phyloP scores from a whole-genome alignment of 108 stramenopile species.

The Cyclotella distinguenda region DNA sequence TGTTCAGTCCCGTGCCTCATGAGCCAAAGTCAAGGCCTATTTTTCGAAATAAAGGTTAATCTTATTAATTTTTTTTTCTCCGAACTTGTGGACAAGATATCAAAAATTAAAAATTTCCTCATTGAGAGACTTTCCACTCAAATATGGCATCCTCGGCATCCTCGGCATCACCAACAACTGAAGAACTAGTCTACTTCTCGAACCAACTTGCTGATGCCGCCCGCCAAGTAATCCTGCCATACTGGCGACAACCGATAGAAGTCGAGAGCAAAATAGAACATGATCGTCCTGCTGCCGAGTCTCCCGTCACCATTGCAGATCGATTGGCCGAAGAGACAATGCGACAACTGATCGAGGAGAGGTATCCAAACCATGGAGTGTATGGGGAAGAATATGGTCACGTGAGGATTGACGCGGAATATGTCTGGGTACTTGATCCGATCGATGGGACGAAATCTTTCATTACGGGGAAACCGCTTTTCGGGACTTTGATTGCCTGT shows the following conservation, averaged over 20 bases:
- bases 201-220: conserved; percentile 53
- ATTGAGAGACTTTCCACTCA: no score
- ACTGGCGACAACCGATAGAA: conserved; percentile 50
- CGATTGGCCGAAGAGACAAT: conserved; percentile 51
- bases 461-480: conserved; percentile 61
- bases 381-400: conserved; percentile 58
- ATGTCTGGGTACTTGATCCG: conserved; percentile 60
- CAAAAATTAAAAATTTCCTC: no score
- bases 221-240: conserved; percentile 48
- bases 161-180: conserved; percentile 11
- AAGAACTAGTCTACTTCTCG: conserved; percentile 45
- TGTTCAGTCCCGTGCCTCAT: no score
- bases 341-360: conserved; percentile 46
- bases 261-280: conserved; percentile 48
- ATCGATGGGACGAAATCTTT: conserved; percentile 64
- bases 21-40: no score
- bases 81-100: no score
- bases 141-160: conserved; percentile 12
- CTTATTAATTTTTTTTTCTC: no score
- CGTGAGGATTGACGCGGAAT: conserved; percentile 48
- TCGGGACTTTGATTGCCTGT: conserved; percentile 56
- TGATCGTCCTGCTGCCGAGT: conserved; percentile 42
- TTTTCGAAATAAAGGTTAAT: no score
- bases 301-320: conserved; percentile 60
- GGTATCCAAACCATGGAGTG: conserved; percentile 54